Base-by-base conservation (phyloP, 495 filamentous ascomycete species). In the Hypoxylon trugodes region DNA sequence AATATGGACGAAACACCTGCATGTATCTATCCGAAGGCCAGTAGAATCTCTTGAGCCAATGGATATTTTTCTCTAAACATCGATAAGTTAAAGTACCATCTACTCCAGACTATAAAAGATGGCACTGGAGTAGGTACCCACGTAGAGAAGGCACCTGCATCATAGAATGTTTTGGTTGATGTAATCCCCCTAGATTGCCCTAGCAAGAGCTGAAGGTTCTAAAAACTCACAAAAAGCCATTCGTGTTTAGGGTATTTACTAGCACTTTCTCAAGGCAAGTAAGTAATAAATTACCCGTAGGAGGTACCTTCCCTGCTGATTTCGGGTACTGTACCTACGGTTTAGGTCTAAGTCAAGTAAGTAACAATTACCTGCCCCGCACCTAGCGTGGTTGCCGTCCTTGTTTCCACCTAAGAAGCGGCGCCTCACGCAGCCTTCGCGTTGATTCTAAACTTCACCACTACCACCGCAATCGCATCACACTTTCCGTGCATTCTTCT, bases 381-480 rank as follows among this genome's bases (percentile, higher is more conserved):
- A 53, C 51, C 30, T 67, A 62, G 58, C 62, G 36, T 53, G 26
- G 57, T 52, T 62, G 35, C 41, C 30, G 57, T 49, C 49, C 50
- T 61, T 58, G 51, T 61, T 61, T 59, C 56, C 33, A 40, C 47
- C 42, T 42, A 32, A 33, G 35, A 36, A 35, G 45, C n/a, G 53
- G 28, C 54, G 56, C 49, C 64, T 68, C 63, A 64, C 32, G 53
- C 26, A 59, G 32, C 33, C 59, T 63, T 65, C 62, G 57, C 42
- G 59, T 58, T 50, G 57, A 60, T 55, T 70, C 69, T 49, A 73
- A 70, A 71, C 71, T 69, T 68, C 71, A 65, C 33, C 58, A 66
- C 59, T 69, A 65, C 33, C 58, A 66, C 59, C 66, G 61, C 68
- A 73, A 68, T 66, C 69, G 69, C 71, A 66, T 65, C 67, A 68